Evolutionary conservation across 164 flowering plant genomes (phyloP).

Genomic region (Saururus chinensis): DNA sequence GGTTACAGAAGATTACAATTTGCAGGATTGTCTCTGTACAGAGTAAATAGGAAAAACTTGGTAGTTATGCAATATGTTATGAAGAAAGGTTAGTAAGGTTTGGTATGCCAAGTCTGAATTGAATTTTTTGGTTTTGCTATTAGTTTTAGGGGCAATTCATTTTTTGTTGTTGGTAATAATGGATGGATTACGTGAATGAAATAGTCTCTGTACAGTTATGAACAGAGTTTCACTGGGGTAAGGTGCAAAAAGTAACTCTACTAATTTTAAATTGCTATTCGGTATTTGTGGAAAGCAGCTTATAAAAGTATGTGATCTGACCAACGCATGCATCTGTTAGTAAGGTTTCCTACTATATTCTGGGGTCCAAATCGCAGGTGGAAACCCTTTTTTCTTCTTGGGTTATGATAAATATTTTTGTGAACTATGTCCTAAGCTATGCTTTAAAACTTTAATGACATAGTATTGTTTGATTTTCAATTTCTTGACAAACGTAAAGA

Average conservation of each 20-base stretch:
- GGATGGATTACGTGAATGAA: too few relatives aligned
- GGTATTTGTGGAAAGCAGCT: background rate
- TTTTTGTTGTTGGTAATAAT: too few relatives aligned
- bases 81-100: background rate
- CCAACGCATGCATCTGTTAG: background rate
- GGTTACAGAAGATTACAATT: background rate
- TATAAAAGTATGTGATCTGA: background rate
- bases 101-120: too few relatives aligned
- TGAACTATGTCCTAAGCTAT: background rate
- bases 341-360: background rate
- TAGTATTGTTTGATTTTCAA: background rate
- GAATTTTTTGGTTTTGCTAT: background rate
- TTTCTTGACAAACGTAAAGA: conserved; percentile 36
- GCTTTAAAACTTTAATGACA: background rate
- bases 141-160: too few relatives aligned
- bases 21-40: background rate
- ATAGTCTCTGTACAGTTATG: too few relatives aligned
- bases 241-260: too few relatives aligned
- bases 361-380: background rate
- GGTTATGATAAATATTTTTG: too few relatives aligned
- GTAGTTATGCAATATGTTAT: background rate
- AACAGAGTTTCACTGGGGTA: too few relatives aligned
- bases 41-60: too few relatives aligned
- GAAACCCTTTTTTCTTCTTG: background rate
- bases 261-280: too few relatives aligned